Evolutionary conservation across 805 yeast genomes (phyloP), one percentile per base, ranked within the genome.

Genomic region (Cyberlindnera mycetangii): DNA sequence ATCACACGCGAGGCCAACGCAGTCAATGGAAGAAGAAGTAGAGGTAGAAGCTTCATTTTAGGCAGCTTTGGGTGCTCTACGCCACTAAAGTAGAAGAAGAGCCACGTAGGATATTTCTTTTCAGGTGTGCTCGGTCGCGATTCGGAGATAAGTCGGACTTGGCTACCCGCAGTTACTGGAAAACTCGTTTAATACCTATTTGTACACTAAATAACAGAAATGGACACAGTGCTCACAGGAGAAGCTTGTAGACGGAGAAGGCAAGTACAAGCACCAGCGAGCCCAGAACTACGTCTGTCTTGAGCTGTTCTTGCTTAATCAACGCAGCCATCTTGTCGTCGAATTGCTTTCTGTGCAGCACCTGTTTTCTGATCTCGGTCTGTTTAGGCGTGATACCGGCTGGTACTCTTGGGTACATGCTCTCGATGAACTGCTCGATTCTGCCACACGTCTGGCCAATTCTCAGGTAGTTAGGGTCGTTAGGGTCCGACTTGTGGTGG

Each of bases 381-480:
- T 62, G 55, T 38, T 65, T 62, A 49, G 74, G 70, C 28, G 62
- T 65, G 32, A 74, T 76, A 17, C 83, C 83, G 7, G 47, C 43
- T 34, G 90, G 90, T 41, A 82, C 59, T 44, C 83, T 71, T 51
- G 90, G 93, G 61, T 81, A 80, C 76, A 85, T 72, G 40, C 72
- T 71, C 62, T 92, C 96, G 57, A 92, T 82, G 65, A 79, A 85
- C 69, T 87, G 96, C 59, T 89, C 96, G 52, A 93, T 79, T 65
- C 86, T 85, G 42, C 93, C 96, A 64, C 96, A 85, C 52, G 79
- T 78, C 52, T 88, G 79, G 56, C 95, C 95, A 53, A 93, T 78
- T 48, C 81, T 77, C 59, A 90, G 71, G 66, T 87, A 92, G 68
- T 85, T 85, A 50, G 96, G 95, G 69, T 92, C 98, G 30, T 74